Conservation (phyloP, 1,139 yeast genomes). For the Sugiyamaella pinicola region DNA sequence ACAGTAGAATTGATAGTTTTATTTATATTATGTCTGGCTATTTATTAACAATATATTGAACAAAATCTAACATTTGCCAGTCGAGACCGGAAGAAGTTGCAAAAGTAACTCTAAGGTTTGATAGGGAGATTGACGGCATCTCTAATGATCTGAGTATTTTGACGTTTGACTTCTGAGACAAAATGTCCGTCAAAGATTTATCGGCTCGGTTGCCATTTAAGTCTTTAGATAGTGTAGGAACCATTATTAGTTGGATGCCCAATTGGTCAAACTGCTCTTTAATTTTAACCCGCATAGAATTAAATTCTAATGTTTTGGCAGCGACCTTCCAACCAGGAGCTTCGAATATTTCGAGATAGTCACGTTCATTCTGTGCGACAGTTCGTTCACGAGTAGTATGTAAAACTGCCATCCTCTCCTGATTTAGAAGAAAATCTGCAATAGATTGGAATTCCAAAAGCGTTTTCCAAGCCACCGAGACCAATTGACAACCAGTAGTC, state of each 20-base stretch:
- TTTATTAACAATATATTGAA: constrained; percentile 8
- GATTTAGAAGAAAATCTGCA: constrained; percentile 14
- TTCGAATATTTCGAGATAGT: constrained; percentile 1
- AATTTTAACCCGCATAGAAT: neutral
- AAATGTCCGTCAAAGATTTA: neutral
- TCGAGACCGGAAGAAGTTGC: constrained; percentile 28
- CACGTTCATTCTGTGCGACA: neutral
- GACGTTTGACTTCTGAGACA: neutral
- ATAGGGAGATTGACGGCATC: constrained; percentile 15
- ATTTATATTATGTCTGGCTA: neutral
- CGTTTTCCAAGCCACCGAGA: neutral
- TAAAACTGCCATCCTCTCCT: constrained; percentile 16
- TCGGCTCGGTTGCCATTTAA: neutral
- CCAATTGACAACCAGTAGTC: neutral
- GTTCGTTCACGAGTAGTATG: neutral
- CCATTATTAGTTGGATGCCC: neutral
- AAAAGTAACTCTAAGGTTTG: constrained; percentile 16
- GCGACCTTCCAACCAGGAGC: constrained; percentile 13
- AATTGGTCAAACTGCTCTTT: neutral
- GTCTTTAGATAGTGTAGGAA: neutral
- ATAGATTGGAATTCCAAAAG: neutral
- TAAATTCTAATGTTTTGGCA: neutral
- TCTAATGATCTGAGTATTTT: constrained; percentile 8
- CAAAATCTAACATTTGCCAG: constrained; percentile 24
- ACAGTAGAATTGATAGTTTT: neutral